Evolutionary conservation across 805 yeast genomes (phyloP).

Genomic region (Ogataea angusta): DNA sequence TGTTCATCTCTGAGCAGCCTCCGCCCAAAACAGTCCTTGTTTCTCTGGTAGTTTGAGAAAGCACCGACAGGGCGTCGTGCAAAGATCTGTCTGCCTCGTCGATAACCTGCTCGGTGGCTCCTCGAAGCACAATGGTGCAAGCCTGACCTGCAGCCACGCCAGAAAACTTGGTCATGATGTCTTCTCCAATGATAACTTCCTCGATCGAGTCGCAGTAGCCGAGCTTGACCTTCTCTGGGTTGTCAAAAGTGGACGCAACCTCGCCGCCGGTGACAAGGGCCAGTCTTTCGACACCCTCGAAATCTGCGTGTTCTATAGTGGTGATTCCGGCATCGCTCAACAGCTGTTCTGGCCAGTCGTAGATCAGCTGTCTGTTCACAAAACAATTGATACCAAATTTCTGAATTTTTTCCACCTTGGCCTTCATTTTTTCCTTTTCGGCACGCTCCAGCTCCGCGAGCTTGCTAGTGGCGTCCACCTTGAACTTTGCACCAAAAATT

Average conservation of each 20-base stretch:
- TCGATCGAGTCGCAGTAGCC: conserved; percentile 90
- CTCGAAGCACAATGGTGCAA: conserved; percentile 92
- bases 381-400: conserved; percentile 79
- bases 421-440: conserved; percentile 89
- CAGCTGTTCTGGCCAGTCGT: conserved; percentile 96
- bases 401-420: conserved; percentile 83
- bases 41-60: conserved; percentile 90
- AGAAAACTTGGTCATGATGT: conserved; percentile 83
- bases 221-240: conserved; percentile 78
- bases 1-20: conserved; percentile 87
- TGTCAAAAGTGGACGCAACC: conserved; percentile 93
- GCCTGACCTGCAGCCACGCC: conserved; percentile 96
- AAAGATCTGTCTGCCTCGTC: conserved; percentile 97
- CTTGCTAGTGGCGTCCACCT: conserved; percentile 92
- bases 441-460: conserved; percentile 93
- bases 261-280: conserved; percentile 98
- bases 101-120: conserved; percentile 97
- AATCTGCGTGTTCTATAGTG: conserved; percentile 97
- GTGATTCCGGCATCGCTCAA: conserved; percentile 84
- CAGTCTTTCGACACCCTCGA: conserved; percentile 94
- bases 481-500: conserved; percentile 95
- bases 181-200: conserved; percentile 92
- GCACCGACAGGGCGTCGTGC: conserved; percentile 93
- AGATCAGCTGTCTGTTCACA: conserved; percentile 93
- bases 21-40: conserved; percentile 93